phyloP scores from a whole-genome alignment of 2,329 filamentous ascomycete species.

The Pestalotiopsis sp. region DNA sequence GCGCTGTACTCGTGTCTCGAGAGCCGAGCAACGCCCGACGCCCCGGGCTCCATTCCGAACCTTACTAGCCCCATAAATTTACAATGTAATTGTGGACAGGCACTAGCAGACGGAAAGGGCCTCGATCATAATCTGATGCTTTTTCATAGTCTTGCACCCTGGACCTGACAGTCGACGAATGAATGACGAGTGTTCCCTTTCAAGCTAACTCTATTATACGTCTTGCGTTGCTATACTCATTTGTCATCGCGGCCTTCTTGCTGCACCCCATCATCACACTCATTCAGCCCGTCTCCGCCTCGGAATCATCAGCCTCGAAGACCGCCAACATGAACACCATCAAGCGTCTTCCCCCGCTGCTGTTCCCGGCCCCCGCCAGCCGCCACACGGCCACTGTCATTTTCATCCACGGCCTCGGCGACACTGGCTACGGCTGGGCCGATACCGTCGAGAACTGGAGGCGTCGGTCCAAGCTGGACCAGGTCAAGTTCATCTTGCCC shows the following conservation, averaged over 20 bases:
- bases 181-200: constrained; percentile 2
- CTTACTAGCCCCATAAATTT: not conserved
- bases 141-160: not conserved
- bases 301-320: not conserved
- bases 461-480: constrained; percentile 75
- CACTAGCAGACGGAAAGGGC: not conserved
- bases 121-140: not conserved
- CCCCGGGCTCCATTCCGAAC: not conserved
- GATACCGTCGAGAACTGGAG: constrained; percentile 87
- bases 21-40: not conserved
- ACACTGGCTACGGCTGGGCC: constrained; percentile 79
- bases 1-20: not conserved
- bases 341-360: constrained; percentile 28
- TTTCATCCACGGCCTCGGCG: constrained; percentile 89
- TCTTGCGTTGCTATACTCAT: not conserved
- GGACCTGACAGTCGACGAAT: not conserved
- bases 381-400: constrained; percentile 93
- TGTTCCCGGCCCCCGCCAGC: constrained; percentile 27
- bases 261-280: not conserved
- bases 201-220: not conserved
- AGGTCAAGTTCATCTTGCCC: constrained; percentile 93
- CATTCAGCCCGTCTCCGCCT: not conserved
- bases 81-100: not conserved
- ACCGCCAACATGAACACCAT: constrained; percentile 23
- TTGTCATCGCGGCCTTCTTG: not conserved